phyloP scores from a whole-genome alignment of 768 basidiomycete genomes.

The Macrolepiota dolichaula region DNA sequence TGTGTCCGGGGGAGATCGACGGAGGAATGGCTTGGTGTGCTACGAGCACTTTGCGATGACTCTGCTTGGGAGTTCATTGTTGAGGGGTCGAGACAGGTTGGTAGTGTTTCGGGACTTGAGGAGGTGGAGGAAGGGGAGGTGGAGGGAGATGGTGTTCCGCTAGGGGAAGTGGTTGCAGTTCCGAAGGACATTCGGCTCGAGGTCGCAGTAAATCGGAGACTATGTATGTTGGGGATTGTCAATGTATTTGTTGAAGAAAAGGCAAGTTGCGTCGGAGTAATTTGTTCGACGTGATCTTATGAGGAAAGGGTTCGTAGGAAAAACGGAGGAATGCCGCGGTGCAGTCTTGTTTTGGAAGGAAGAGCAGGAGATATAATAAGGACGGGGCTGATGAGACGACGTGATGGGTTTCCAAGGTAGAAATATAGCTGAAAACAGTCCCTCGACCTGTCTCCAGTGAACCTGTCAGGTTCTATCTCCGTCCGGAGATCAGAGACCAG shows the following conservation, averaged over 20 bases:
- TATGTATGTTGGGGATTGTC: conserved; percentile 17
- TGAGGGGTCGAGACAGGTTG: conserved; percentile 30
- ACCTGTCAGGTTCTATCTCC: conserved; percentile 22
- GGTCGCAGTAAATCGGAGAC: conserved; percentile 12
- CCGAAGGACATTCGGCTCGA: conserved; percentile 44
- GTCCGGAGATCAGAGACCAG: conserved; percentile 17
- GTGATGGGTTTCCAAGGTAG: conserved; percentile 49
- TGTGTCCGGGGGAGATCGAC: conserved; percentile 50
- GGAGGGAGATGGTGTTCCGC: conserved; percentile 47
- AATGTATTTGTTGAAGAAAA: conserved; percentile 28
- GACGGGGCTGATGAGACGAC: conserved; percentile 25
- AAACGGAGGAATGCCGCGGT: conserved; percentile 27
- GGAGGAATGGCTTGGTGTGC: conserved; percentile 45
- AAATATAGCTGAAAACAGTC: conserved; percentile 26
- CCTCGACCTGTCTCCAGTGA: conserved; percentile 22
- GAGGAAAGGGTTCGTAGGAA: conserved; percentile 30
- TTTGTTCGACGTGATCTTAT: conserved; percentile 33
- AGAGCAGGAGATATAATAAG: conserved; percentile 27
- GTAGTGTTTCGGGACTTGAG: conserved; percentile 41
- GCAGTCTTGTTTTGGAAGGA: conserved; percentile 30
- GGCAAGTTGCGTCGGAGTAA: conserved; percentile 31
- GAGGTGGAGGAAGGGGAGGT: conserved; percentile 44
- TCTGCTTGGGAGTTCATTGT: conserved; percentile 29
- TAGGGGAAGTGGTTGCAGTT: conserved; percentile 41
- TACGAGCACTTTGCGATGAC: conserved; percentile 27